Percentiles rank a stretch among this genome's conserved stretches.
Evolutionary conservation across 345 rosid species (phyloP).

Genomic region (Theobroma cacao): DNA sequence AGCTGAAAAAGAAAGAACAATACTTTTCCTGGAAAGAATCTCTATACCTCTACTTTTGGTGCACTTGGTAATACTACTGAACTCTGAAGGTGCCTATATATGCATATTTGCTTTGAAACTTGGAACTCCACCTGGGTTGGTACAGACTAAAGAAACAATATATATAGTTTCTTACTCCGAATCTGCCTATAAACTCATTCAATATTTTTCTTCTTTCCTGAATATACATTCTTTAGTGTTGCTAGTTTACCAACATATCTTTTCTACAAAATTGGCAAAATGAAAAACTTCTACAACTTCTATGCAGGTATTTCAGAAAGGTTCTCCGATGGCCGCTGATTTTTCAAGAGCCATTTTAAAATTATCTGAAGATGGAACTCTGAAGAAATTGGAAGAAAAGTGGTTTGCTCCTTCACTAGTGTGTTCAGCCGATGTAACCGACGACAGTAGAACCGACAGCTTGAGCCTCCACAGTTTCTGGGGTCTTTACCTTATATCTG

Average conservation of each 20-base stretch:
- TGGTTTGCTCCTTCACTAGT: slow-evolving; percentile 27
- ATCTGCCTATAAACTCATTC: too few species aligned
- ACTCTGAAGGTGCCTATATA: too few species aligned
- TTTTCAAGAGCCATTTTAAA: slow-evolving; percentile 45
- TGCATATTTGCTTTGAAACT: too few species aligned
- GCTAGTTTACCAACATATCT: background rate
- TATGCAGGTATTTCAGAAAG: slow-evolving; percentile 49
- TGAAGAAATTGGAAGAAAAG: slow-evolving; percentile 22
- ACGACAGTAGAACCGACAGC: slow-evolving; percentile 17
- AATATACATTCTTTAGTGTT: too few species aligned
- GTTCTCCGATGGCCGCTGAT: slow-evolving; percentile 40
- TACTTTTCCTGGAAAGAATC: background rate
- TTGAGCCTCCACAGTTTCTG: slow-evolving; percentile 42
- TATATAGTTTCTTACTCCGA: too few species aligned
- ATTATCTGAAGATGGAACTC: slow-evolving; percentile 37
- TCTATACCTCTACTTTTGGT: too few species aligned
- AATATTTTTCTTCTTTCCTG: too few species aligned
- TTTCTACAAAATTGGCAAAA: background rate
- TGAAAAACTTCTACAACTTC: background rate
- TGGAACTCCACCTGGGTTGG: too few species aligned
- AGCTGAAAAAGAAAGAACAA: too few species aligned
- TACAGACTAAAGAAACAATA: too few species aligned
- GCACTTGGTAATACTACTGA: too few species aligned
- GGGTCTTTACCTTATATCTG: slow-evolving; percentile 39
- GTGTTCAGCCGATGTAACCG: slow-evolving; percentile 22